phyloP scores from a whole-genome alignment of 306 rosid genomes.

The Vigna reflexopilosa region DNA sequence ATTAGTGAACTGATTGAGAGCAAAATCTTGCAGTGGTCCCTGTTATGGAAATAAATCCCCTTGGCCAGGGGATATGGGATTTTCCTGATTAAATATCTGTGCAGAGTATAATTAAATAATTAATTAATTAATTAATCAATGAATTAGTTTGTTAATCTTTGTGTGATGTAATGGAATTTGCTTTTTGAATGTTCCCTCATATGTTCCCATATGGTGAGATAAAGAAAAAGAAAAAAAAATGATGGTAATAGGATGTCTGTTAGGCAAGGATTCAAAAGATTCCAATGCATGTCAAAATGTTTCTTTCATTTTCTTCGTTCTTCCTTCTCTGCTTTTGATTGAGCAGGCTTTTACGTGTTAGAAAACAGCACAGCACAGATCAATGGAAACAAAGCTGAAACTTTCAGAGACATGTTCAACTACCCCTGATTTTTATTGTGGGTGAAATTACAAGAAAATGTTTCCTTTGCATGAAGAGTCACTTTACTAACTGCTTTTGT shows the following conservation, averaged over 20 bases:
- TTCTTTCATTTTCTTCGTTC: background rate
- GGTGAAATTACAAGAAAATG: background rate
- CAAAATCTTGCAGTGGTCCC: background rate
- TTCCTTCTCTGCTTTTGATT: background rate
- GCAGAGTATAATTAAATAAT: background rate
- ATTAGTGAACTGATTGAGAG: background rate
- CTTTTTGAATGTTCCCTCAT: background rate
- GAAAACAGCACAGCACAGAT: background rate
- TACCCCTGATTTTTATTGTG: background rate
- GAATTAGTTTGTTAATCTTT: background rate
- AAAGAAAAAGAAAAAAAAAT: too few species aligned
- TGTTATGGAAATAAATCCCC: background rate
- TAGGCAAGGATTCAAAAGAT: background rate
- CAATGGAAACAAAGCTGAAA: conserved; percentile 9
- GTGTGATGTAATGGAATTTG: background rate
- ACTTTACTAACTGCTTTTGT: conserved; percentile 7
- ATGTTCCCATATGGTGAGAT: too few species aligned
- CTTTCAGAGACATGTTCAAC: background rate
- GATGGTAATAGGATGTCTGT: background rate
- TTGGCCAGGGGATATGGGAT: background rate
- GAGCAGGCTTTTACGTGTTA: background rate
- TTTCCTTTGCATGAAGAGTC: conserved; percentile 7
- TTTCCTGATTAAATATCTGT: background rate
- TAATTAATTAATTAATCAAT: background rate
- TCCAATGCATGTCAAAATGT: background rate